Conservation (phyloP, 2,329 filamentous ascomycete species). For the Polytolypa hystricis region DNA sequence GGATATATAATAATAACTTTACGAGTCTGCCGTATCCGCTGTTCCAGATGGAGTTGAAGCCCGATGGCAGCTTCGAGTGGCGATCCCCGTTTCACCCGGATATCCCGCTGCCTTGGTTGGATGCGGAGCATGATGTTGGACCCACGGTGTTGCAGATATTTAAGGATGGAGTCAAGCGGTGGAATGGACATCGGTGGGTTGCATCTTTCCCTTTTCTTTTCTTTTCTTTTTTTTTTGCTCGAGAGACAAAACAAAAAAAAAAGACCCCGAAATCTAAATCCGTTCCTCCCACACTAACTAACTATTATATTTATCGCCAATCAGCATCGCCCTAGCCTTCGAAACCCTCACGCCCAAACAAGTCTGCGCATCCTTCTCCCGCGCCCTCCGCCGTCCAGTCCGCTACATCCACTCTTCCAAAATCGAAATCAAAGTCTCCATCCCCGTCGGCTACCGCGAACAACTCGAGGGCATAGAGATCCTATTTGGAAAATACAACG, state of each 20-base stretch:
- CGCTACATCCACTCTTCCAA: slow-evolving; percentile 60
- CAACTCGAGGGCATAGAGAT: slow-evolving; percentile 61
- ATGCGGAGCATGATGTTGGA: slow-evolving; percentile 91
- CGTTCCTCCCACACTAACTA: too few species aligned
- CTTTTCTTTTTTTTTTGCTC: slow-evolving; percentile 1
- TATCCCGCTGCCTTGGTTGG: slow-evolving; percentile 83
- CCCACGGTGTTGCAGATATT: slow-evolving; percentile 87
- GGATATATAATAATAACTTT: slow-evolving; percentile 99
- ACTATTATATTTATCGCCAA: too few species aligned
- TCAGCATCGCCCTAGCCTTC: slow-evolving; percentile 76
- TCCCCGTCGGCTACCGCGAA: slow-evolving; percentile 77
- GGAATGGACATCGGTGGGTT: slow-evolving; percentile 60
- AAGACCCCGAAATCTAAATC: too few species aligned
- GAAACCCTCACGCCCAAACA: slow-evolving; percentile 76
- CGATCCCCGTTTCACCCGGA: slow-evolving; percentile 87
- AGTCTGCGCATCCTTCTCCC: slow-evolving; percentile 68
- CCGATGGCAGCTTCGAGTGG: slow-evolving; percentile 82
- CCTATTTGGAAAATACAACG: slow-evolving; percentile 47
- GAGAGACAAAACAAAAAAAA: too few species aligned
- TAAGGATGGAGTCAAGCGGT: slow-evolving; percentile 80
- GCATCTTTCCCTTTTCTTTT: slow-evolving; percentile 3
- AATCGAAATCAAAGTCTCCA: slow-evolving; percentile 74
- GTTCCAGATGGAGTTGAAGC: slow-evolving; percentile 85
- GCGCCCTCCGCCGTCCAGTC: slow-evolving; percentile 66
- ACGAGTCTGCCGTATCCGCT: slow-evolving; percentile 84